phyloP scores from a whole-genome alignment of 2,329 filamentous ascomycete species.

The Orbilia quercus region DNA sequence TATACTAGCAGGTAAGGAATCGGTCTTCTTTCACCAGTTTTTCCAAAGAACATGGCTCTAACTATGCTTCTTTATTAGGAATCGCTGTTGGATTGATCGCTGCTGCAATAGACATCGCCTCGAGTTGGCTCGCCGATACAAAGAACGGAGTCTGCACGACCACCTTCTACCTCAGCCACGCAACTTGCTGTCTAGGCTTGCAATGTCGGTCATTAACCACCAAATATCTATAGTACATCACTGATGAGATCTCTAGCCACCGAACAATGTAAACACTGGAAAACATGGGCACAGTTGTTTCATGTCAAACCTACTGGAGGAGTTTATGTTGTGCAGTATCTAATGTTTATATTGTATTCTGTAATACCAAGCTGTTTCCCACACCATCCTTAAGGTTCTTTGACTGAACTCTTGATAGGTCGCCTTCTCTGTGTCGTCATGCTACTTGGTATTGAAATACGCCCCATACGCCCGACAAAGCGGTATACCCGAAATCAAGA shows the following conservation, averaged over 20 bases:
- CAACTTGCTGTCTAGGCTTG: slow-evolving; percentile 93
- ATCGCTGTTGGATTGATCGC: slow-evolving; percentile 81
- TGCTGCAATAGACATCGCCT: slow-evolving; percentile 87
- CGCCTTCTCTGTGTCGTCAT: slow-evolving; percentile 80
- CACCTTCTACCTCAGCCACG: slow-evolving; percentile 88
- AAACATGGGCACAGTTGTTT: slow-evolving; percentile 81
- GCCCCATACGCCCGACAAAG: slow-evolving; percentile 91
- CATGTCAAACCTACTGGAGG: slow-evolving; percentile 74
- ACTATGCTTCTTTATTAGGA: slow-evolving; percentile 19
- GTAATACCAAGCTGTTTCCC: slow-evolving; percentile 65
- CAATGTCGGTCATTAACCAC: slow-evolving; percentile 67
- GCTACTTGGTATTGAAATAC: slow-evolving; percentile 82
- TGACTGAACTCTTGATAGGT: slow-evolving; percentile 68
- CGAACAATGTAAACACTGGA: slow-evolving; percentile 86
- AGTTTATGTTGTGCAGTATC: slow-evolving; percentile 84
- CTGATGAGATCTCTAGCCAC: slow-evolving; percentile 66
- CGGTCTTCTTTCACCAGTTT: not conserved
- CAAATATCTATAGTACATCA: slow-evolving; percentile 1
- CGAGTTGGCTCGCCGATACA: slow-evolving; percentile 91
- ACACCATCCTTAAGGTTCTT: not conserved
- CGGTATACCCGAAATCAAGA: slow-evolving; percentile 98
- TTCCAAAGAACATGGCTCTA: not conserved
- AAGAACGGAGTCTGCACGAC: slow-evolving; percentile 89
- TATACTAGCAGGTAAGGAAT: slow-evolving; percentile 78
- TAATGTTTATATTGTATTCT: slow-evolving; percentile 86